phyloP scores from a whole-genome alignment of 1,139 yeast species.

The Diutina sp. region DNA sequence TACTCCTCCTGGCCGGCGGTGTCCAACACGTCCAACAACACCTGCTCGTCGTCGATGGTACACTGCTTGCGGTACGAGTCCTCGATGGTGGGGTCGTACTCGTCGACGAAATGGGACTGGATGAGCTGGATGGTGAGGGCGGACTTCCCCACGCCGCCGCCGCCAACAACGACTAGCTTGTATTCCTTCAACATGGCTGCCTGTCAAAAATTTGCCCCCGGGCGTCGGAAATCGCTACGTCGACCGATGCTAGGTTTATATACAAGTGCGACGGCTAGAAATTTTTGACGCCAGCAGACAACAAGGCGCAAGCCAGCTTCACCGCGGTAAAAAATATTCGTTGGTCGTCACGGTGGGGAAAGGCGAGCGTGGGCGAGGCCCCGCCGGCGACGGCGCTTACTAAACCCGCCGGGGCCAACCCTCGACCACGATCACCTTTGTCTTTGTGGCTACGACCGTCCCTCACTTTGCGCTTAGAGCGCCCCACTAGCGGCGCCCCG shows the following conservation, averaged over 20 bases:
- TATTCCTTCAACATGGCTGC: conserved; percentile 38
- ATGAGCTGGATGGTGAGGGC: conserved; percentile 86
- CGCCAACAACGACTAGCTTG: conserved; percentile 91
- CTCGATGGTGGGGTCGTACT: conserved; percentile 96
- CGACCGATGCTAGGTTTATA: neutral
- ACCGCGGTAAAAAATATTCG: neutral
- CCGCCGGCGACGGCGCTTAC: neutral
- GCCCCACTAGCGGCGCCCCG: too few species aligned
- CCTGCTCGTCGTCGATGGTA: conserved; percentile 37
- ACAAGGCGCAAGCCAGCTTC: neutral
- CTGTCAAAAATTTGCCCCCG: neutral
- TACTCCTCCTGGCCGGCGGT: conserved; percentile 99
- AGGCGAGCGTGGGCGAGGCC: neutral
- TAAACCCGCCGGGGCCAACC: too few species aligned
- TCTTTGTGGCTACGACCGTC: too few species aligned
- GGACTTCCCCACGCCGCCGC: conserved; percentile 97
- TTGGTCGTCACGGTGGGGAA: neutral
- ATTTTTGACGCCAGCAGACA: neutral
- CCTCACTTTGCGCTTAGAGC: too few species aligned
- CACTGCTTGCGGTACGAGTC: conserved; percentile 53
- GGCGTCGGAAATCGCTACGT: neutral
- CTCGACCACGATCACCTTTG: too few species aligned
- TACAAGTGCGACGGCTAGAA: neutral
- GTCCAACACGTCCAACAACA: conserved; percentile 66
- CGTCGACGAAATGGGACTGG: conserved; percentile 88